Evolutionary conservation across 306 rosid species (phyloP).

Genomic region (Cicer yamashitae): DNA sequence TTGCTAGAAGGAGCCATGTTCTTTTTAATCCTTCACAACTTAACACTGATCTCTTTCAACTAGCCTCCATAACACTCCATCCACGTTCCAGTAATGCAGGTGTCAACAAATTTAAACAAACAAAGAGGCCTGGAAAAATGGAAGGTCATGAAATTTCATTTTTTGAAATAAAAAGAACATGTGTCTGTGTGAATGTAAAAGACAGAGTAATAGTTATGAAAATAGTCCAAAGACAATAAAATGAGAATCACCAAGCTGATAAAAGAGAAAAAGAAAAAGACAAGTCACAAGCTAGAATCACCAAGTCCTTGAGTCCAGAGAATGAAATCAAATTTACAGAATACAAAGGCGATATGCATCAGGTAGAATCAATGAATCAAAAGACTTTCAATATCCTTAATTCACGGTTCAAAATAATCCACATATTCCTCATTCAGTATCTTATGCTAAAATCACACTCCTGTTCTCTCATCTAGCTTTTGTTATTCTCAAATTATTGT

Average conservation of each 20-base stretch:
- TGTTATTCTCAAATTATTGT: background rate
- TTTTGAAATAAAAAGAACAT: background rate
- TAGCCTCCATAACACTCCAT: constrained; percentile 43
- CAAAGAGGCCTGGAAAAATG: constrained; percentile 37
- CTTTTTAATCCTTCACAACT: constrained; percentile 37
- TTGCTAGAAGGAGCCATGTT: constrained; percentile 67
- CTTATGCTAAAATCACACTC: constrained; percentile 18
- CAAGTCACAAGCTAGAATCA: background rate
- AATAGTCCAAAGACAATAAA: background rate
- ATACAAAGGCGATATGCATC: constrained; percentile 24
- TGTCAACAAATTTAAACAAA: constrained; percentile 38
- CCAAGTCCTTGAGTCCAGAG: background rate
- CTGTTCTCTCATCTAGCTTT: constrained; percentile 6
- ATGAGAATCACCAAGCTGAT: background rate
- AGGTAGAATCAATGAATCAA: background rate
- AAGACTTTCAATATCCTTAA: constrained; percentile 27
- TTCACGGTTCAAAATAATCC: constrained; percentile 9
- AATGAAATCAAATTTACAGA: constrained; percentile 1
- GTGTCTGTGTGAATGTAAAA: background rate
- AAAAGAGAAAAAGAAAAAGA: too few species aligned
- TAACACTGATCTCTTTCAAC: constrained; percentile 40
- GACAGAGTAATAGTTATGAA: background rate
- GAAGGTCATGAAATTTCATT: constrained; percentile 29
- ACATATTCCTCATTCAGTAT: constrained; percentile 12
- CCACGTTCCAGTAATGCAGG: constrained; percentile 32